Percentiles rank a stretch among this genome's conserved stretches.
Conservation (phyloP, 371 early-diverging fungal species). For the Actinomortierella wolfii region DNA sequence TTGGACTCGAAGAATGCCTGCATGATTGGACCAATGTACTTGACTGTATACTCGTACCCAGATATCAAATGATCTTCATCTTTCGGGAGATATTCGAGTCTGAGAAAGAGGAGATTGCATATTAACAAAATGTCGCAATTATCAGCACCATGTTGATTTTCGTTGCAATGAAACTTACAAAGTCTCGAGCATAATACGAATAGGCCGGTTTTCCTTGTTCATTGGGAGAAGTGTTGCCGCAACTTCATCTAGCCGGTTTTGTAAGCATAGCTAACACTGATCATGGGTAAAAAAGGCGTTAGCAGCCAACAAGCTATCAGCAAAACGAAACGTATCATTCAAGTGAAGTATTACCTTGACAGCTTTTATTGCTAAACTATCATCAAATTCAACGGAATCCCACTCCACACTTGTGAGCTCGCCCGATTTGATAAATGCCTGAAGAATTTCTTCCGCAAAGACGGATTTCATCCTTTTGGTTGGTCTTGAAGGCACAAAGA, state of each 20-base stretch:
- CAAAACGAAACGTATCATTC: too few species aligned
- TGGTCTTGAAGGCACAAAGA: slow-evolving; percentile 15
- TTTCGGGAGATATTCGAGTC: slow-evolving; percentile 12
- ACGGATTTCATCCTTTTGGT: slow-evolving; percentile 13
- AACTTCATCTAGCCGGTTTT: slow-evolving; percentile 11
- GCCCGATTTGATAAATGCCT: slow-evolving; percentile 2
- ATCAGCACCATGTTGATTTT: not conserved
- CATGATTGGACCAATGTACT: slow-evolving; percentile 13
- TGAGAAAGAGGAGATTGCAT: slow-evolving; percentile 2
- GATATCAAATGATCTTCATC: slow-evolving; percentile 10
- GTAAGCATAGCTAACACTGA: slow-evolving; percentile 12
- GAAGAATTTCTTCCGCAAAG: slow-evolving; percentile 12
- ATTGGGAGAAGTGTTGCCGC: slow-evolving; percentile 3
- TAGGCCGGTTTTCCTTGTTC: not conserved
- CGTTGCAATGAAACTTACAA: slow-evolving; percentile 1
- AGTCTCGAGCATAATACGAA: slow-evolving; percentile 3
- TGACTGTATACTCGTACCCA: slow-evolving; percentile 13
- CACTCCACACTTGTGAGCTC: not conserved
- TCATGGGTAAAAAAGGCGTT: slow-evolving; percentile 2
- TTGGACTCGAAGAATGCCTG: slow-evolving; percentile 14
- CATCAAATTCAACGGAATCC: slow-evolving; percentile 14
- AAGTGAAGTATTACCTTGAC: too few species aligned
- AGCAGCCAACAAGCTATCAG: slow-evolving; percentile 3
- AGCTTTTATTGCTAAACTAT: slow-evolving; percentile 11
- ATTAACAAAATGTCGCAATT: not conserved